A percentile compares a stretch with the other conserved stretches of the same genome.
Conservation (phyloP, 2,329 filamentous ascomycete genomes). For the Acrodontium crateriforme region DNA sequence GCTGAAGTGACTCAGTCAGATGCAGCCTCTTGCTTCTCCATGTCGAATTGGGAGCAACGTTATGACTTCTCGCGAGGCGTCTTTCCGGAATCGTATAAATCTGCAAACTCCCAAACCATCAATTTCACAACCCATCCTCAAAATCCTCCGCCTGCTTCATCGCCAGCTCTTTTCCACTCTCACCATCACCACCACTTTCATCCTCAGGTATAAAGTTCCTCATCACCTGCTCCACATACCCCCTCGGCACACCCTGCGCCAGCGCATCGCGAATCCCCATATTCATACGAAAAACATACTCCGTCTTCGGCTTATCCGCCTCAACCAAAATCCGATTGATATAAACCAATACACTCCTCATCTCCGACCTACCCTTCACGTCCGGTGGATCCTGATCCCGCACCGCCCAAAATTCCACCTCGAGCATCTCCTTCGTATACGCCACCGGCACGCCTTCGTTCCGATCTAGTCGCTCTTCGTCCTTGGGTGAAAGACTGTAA, state of each 20-base stretch:
- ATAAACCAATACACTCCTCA: slow-evolving; percentile 52
- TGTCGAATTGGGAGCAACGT: too few species aligned
- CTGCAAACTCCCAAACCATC: too few species aligned
- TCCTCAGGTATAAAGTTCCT: slow-evolving; percentile 34
- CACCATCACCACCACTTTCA: slow-evolving; percentile 18
- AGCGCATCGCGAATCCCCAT: slow-evolving; percentile 46
- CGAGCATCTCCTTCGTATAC: slow-evolving; percentile 42
- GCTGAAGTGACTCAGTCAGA: too few species aligned
- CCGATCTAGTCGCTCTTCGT: slow-evolving; percentile 40
- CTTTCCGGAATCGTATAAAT: too few species aligned
- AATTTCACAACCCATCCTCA: too few species aligned
- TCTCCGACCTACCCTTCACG: slow-evolving; percentile 15
- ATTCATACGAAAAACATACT: slow-evolving; percentile 54
- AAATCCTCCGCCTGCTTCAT: slow-evolving; percentile 3
- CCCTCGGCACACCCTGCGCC: slow-evolving; percentile 37
- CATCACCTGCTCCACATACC: slow-evolving; percentile 43
- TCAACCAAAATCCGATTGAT: slow-evolving; percentile 35
- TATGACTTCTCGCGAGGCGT: too few species aligned
- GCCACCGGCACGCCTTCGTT: slow-evolving; percentile 50
- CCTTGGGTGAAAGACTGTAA: slow-evolving; percentile 37
- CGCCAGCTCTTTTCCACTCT: slow-evolving; percentile 9
- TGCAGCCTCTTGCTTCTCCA: too few species aligned
- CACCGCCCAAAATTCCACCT: slow-evolving; percentile 30
- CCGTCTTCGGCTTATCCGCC: slow-evolving; percentile 33
- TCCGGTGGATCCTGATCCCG: slow-evolving; percentile 6